Evolutionary conservation across 176 grass and related monocot species (phyloP).

Genomic region (Urochloa ruziziensis): DNA sequence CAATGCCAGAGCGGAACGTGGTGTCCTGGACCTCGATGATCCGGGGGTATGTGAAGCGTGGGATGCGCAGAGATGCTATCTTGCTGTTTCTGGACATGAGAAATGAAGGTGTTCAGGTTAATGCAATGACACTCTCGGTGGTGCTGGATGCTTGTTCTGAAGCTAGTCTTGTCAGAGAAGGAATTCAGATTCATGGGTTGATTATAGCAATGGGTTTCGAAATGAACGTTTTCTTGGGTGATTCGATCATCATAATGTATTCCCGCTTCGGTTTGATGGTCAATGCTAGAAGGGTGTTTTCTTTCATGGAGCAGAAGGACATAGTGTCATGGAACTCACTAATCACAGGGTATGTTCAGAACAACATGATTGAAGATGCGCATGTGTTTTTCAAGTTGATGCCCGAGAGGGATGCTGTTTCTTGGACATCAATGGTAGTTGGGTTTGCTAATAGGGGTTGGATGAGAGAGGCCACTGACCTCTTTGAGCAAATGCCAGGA

Average conservation of each 20-base stretch:
- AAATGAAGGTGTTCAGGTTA: slow-evolving; percentile 44
- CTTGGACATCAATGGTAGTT: slow-evolving; percentile 66
- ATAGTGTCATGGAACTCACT: slow-evolving; percentile 76
- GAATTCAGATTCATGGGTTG: slow-evolving; percentile 62
- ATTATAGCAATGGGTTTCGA: slow-evolving; percentile 46
- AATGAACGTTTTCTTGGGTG: slow-evolving; percentile 45
- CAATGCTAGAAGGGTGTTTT: slow-evolving; percentile 48
- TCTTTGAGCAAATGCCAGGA: slow-evolving; percentile 65
- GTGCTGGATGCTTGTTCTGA: slow-evolving; percentile 57
- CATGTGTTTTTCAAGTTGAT: slow-evolving; percentile 62
- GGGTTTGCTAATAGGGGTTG: slow-evolving; percentile 66
- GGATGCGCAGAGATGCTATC: slow-evolving; percentile 56
- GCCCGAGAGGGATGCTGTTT: slow-evolving; percentile 67
- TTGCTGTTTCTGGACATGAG: slow-evolving; percentile 60
- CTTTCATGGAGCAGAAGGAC: slow-evolving; percentile 56
- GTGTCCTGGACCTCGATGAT: slow-evolving; percentile 81
- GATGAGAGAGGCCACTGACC: slow-evolving; percentile 55
- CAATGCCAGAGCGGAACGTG: slow-evolving; percentile 65
- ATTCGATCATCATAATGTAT: slow-evolving; percentile 65
- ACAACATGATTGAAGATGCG: slow-evolving; percentile 55
- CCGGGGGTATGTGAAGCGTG: slow-evolving; percentile 43
- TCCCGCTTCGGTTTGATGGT: slow-evolving; percentile 54
- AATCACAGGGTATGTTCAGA: slow-evolving; percentile 55
- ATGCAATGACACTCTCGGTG: slow-evolving; percentile 50
- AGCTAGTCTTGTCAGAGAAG: slow-evolving; percentile 44